Evolutionary conservation across 306 rosid genomes (phyloP).

Genomic region (Prosopis cineraria): DNA sequence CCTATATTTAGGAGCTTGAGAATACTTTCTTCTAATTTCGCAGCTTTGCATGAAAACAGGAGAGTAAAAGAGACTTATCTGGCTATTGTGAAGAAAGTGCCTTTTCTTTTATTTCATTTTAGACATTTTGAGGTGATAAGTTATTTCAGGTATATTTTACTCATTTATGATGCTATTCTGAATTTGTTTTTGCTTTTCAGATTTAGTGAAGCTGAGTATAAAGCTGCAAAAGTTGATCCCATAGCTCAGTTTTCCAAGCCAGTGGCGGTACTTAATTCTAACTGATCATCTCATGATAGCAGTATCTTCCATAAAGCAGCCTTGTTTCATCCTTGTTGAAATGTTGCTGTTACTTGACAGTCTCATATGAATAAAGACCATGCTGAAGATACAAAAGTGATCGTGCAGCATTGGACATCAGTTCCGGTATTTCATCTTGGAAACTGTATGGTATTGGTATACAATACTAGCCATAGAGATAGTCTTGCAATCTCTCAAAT

Average conservation of each 20-base stretch:
- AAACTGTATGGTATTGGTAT: slow-evolving; percentile 16
- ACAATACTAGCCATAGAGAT: slow-evolving; percentile 19
- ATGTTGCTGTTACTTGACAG: slow-evolving; percentile 44
- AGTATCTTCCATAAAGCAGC: slow-evolving; percentile 22
- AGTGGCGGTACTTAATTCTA: slow-evolving; percentile 64
- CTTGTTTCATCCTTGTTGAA: slow-evolving; percentile 26
- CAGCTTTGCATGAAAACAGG: slow-evolving; percentile 20
- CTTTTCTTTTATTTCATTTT: not conserved
- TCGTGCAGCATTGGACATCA: slow-evolving; percentile 83
- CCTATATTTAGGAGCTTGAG: not conserved
- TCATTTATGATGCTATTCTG: slow-evolving; percentile 1
- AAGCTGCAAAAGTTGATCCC: slow-evolving; percentile 83
- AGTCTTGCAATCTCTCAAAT: slow-evolving; percentile 6
- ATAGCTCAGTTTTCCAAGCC: slow-evolving; percentile 94
- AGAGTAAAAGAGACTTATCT: not conserved
- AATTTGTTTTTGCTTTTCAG: slow-evolving; percentile 53
- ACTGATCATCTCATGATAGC: slow-evolving; percentile 19
- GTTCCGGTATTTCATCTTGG: slow-evolving; percentile 64
- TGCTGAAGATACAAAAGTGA: slow-evolving; percentile 84
- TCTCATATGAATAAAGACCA: slow-evolving; percentile 98
- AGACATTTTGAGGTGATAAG: slow-evolving; percentile 17
- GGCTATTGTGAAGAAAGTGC: slow-evolving; percentile 15
- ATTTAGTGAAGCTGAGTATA: slow-evolving; percentile 72
- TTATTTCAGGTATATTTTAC: not conserved
- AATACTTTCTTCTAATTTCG: slow-evolving; percentile 8